Percentiles rank a stretch among this genome's conserved stretches.
Evolutionary conservation across 257 asterid genomes (phyloP).

Genomic region (Capsicum rhomboideum): DNA sequence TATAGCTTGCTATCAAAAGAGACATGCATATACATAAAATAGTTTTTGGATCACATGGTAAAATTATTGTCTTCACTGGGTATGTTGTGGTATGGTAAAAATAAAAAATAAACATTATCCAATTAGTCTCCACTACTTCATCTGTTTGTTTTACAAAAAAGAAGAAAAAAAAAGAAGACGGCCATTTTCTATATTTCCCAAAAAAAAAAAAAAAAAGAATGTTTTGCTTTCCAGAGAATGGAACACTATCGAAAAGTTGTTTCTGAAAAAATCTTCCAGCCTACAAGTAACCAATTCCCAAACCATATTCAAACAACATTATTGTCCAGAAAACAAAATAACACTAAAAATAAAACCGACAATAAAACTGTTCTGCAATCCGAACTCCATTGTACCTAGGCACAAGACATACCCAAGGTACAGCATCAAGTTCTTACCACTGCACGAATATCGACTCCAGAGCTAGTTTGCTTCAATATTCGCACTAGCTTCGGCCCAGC

Average conservation of each 20-base stretch:
- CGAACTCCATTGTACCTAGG: not conserved
- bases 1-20: not conserved
- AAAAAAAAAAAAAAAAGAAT: not conserved
- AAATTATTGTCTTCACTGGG: not conserved
- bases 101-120: not conserved
- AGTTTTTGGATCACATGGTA: not conserved
- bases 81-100: too few species aligned
- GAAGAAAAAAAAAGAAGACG: not conserved
- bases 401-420: not conserved
- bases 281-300: not conserved
- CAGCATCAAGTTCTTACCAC: constrained; percentile 53
- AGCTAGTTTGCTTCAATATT: constrained; percentile 52
- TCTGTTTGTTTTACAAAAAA: not conserved
- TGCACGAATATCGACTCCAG: constrained; percentile 78
- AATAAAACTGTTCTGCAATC: not conserved
- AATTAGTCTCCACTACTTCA: not conserved
- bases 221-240: not conserved
- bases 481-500: constrained; percentile 41
- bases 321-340: not conserved
- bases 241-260: not conserved
- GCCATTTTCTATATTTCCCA: not conserved
- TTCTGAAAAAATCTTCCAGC: not conserved
- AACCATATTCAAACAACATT: not conserved
- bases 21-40: not conserved
- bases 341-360: not conserved